A percentile compares a stretch with the other conserved stretches of the same genome.
Conservation (phyloP, 2,329 filamentous ascomycete genomes). For the Emericellopsis cladophorae region DNA sequence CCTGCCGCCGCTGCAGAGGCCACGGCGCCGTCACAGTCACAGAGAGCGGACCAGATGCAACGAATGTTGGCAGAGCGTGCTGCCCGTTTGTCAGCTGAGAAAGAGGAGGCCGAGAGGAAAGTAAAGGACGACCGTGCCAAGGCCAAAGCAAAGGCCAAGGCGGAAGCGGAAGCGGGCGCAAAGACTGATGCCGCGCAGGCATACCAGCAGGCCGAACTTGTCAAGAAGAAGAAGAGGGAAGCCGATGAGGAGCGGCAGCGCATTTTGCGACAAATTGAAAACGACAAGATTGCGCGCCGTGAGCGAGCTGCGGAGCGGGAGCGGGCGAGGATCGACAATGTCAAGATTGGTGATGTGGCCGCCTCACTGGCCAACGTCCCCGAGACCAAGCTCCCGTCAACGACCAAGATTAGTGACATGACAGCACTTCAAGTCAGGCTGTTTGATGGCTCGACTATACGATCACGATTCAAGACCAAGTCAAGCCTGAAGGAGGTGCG, state of each 20-base stretch:
- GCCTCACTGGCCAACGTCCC: conserved; percentile 16
- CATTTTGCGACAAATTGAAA: conserved; percentile 63
- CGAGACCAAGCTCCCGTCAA: conserved; percentile 16
- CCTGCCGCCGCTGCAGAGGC: conserved; percentile 1
- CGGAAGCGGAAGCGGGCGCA: conserved; percentile 21
- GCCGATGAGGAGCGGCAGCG: conserved; percentile 56
- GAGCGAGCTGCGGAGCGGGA: conserved; percentile 38
- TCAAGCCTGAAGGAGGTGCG: conserved; percentile 59
- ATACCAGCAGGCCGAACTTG: conserved; percentile 35
- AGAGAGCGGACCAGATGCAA: conserved; percentile 17
- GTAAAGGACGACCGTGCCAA: conserved; percentile 36
- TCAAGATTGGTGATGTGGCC: conserved; percentile 15
- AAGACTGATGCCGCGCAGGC: conserved; percentile 17
- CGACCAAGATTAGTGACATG: conserved; percentile 14
- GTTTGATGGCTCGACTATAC: conserved; percentile 72
- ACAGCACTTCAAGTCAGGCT: conserved; percentile 64
- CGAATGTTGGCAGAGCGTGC: conserved; percentile 37
- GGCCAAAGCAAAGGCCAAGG: conserved; percentile 30
- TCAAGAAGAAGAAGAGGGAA: conserved; percentile 53
- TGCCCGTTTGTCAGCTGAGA: conserved; percentile 27
- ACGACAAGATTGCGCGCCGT: conserved; percentile 59
- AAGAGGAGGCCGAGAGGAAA: conserved; percentile 29
- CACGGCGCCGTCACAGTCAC: not conserved
- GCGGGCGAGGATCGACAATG: conserved; percentile 19
- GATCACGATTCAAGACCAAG: conserved; percentile 54